Evolutionary conservation across 176 grass and related monocot genomes (phyloP), one percentile per base, ranked within the genome.

Genomic region (Cocos nucifera): DNA sequence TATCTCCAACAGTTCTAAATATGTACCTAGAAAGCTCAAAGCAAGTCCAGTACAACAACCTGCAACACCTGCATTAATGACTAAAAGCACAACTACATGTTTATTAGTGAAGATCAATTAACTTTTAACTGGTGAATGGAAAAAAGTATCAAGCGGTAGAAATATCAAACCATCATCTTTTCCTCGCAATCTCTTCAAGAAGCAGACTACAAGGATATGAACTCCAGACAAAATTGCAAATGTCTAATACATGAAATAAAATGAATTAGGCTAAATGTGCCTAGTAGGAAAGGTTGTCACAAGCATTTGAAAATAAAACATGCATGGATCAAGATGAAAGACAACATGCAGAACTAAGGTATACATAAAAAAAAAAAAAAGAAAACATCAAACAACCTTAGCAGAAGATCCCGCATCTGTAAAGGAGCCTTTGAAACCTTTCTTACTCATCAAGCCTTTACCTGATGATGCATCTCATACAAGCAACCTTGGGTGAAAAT

Each of bases 221-320:
- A 92, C 82, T 0, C 93, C 87, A 48, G 93, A 97, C 25, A 97
- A 79, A 80, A 97, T 84, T 29, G 78, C 87, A 81, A 97, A 97
- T 16, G 84, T 97, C 87, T 97, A 52, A 60, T 69, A 62, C 57
- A 82, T 52, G 15, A 80, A 72, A 32, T 32, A 32, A 32, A 32
- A 32, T 32, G 29, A 7, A 32, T 32, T 32, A 32, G 29, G 6
- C 29, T 32, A 32, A 32, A 32, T 32, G 29, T 32, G 5, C 5
- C 29, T 32, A 67, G 48, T 26, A 32, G 29, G 29, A 32, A 10
- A 64, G 69, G 19, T 10, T 67, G 51, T 35, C 51, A 29, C 1
- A 19, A 52, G 63, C 55, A 61, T 62, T 23, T 22, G 23, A 50
- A 16, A 17, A 8, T 22, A 64, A 4, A 14, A 51, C 51, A 20